Evolutionary conservation across 2,329 filamentous ascomycete species (phyloP), one percentile per base, ranked within the genome.

Genomic region (Colletotrichum liaoningense): DNA sequence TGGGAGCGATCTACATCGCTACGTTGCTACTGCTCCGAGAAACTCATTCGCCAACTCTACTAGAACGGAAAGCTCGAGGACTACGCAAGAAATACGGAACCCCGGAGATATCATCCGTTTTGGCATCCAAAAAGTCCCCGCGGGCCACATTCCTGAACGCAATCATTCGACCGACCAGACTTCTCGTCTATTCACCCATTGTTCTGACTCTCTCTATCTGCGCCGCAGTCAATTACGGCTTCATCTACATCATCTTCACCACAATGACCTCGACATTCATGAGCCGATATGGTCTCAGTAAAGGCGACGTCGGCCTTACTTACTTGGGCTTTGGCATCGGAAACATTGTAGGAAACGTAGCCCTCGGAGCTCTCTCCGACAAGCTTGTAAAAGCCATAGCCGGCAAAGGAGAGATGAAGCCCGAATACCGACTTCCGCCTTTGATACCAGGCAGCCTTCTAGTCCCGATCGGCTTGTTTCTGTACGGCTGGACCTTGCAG

Each of bases 401-500:
- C 74, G 19, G 68, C 46, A 22, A 62, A 59, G 76, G 72, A 30
- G 73, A 74, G 30, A 52, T 66, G 38, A 75, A 75, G 22, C 76
- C 77, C 8, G 77, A 78, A 26, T 74, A 74, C 57, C 74, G 77
- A 7, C 69, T 79, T 5, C 77, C 77, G 1, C 72, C 72, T 14
- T 72, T 79, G 38, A 57, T 77, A 6, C 60, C 75, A 3, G 77
- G 74, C 2, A 69, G 65, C 11, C 49, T 75, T 5, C 66, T 74
- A 55, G 69, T 79, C 0, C 75, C 89, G 0, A 75, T 86, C 2
- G 86, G 88, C 0, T 82, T 92, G 0, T 86, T 91, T 73, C 84
- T 87, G 78, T 91, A 91, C 77, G 90, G 90, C 42, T 92, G 90
- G 90, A 82, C 85, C 1, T 86, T 88, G 0, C 82, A 90, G 38